Percentiles rank a stretch among this genome's conserved stretches.
Evolutionary conservation across 2,329 filamentous ascomycete genomes (phyloP).

Genomic region (Diaporthe vaccinii): DNA sequence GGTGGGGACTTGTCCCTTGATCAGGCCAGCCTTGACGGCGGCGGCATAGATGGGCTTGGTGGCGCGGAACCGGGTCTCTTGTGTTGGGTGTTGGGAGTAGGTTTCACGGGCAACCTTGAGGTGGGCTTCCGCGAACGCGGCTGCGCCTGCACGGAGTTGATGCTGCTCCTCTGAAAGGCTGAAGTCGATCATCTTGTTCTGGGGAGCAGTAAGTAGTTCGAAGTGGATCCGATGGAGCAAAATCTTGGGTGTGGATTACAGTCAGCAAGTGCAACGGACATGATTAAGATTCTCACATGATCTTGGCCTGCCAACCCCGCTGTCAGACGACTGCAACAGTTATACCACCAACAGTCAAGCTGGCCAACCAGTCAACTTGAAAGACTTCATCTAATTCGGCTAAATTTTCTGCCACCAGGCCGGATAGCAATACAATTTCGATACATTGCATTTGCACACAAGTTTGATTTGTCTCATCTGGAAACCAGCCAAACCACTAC

Average conservation of each 20-base stretch:
- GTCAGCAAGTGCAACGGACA: neutral
- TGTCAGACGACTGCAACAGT: neutral
- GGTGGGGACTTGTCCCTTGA: slow-evolving; percentile 33
- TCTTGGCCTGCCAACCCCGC: neutral
- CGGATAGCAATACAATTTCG: too few relatives aligned
- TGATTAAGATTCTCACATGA: slow-evolving; percentile 13
- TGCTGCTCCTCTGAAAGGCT: slow-evolving; percentile 23
- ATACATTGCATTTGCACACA: too few relatives aligned
- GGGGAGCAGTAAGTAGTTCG: too few relatives aligned
- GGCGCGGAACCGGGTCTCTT: slow-evolving; percentile 32
- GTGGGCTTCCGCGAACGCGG: slow-evolving; percentile 26
- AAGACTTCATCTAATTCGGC: too few relatives aligned
- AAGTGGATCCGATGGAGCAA: neutral
- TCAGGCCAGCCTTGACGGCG: slow-evolving; percentile 28
- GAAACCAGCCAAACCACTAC: too few relatives aligned
- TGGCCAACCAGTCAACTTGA: neutral
- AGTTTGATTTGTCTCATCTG: too few relatives aligned
- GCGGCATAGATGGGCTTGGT: slow-evolving; percentile 24
- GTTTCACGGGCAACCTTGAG: neutral
- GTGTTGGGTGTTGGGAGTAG: slow-evolving; percentile 25
- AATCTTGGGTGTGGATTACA: neutral
- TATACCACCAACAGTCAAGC: neutral
- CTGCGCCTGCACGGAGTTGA: slow-evolving; percentile 11
- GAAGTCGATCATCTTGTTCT: slow-evolving; percentile 31
- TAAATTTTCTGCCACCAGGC: too few relatives aligned